A percentile compares a stretch with the other conserved stretches of the same genome.
phyloP scores from a whole-genome alignment of 108 stramenopile species.

The Thalassiosira profunda region DNA sequence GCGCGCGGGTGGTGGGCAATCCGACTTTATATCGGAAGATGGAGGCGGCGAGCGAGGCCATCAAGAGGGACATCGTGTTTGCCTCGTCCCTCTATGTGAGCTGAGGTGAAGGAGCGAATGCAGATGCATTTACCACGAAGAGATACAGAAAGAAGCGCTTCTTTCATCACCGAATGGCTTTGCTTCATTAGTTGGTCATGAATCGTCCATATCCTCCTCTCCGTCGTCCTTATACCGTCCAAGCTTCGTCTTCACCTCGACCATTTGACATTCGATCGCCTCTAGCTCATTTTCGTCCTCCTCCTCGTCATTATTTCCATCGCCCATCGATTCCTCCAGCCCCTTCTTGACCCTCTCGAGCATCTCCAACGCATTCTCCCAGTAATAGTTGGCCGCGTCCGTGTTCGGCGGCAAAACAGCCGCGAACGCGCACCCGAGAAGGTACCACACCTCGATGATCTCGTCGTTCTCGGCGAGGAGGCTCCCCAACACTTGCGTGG shows the following conservation, averaged over 20 bases:
- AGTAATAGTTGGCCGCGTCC: conserved; percentile 69
- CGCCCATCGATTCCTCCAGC: conserved; percentile 52
- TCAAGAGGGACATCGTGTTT: conserved; percentile 98
- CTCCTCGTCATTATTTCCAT: conserved; percentile 50
- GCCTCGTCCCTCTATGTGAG: conserved; percentile 96
- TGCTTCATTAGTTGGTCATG: conserved; percentile 3
- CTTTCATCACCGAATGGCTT: not conserved
- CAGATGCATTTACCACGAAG: too few species aligned
- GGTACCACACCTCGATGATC: conserved; percentile 88
- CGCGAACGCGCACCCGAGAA: conserved; percentile 85
- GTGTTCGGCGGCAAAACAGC: conserved; percentile 46
- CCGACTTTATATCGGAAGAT: conserved; percentile 95
- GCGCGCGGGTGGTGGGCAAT: conserved; percentile 96
- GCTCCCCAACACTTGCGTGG: conserved; percentile 84
- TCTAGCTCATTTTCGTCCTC: conserved; percentile 55
- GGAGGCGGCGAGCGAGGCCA: conserved; percentile 93
- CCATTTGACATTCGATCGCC: conserved; percentile 54
- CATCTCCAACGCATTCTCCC: conserved; percentile 77
- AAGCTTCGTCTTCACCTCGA: conserved; percentile 56
- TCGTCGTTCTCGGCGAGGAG: conserved; percentile 91
- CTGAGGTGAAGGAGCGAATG: too few species aligned
- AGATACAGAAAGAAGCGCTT: too few species aligned
- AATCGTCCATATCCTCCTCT: conserved; percentile 32
- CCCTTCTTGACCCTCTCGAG: conserved; percentile 64
- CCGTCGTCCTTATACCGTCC: conserved; percentile 9